Conservation (phyloP, 805 yeast genomes). For the Metschnikowia matae region DNA sequence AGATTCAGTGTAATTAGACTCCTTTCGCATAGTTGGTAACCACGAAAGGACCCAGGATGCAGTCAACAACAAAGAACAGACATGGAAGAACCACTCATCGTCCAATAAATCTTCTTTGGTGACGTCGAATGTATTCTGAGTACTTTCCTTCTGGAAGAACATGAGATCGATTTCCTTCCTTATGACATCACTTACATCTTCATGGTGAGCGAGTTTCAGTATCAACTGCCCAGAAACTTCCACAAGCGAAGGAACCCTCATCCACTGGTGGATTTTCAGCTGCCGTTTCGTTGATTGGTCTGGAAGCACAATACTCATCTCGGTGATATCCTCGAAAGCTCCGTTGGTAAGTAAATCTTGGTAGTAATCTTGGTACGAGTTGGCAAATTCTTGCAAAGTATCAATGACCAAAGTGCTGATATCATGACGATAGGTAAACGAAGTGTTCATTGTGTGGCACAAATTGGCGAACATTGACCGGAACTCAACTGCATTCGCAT, state of each 20-base stretch:
- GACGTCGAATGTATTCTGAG: constrained; percentile 26
- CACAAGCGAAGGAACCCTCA: constrained; percentile 28
- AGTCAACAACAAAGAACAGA: constrained; percentile 52
- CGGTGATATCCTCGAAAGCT: constrained; percentile 20
- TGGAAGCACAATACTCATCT: constrained; percentile 10
- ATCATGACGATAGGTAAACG: constrained; percentile 53
- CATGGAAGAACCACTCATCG: constrained; percentile 44
- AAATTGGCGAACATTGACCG: constrained; percentile 44
- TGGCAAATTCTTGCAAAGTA: constrained; percentile 33
- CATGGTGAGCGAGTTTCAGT: constrained; percentile 1
- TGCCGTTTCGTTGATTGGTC: constrained; percentile 17
- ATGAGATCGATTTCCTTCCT: constrained; percentile 28
- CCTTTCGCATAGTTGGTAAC: constrained; percentile 53
- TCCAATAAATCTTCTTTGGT: constrained; percentile 54
- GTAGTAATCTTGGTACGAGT: constrained; percentile 32
- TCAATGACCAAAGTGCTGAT: constrained; percentile 45
- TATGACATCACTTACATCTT: constrained; percentile 9
- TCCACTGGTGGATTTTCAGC: constrained; percentile 31
- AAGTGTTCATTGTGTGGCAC: constrained; percentile 56
- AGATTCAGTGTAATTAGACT: constrained; percentile 25
- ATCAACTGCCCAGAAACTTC: constrained; percentile 19
- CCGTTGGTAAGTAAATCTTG: constrained; percentile 34
- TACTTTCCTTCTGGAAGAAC: constrained; percentile 18
- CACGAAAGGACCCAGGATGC: constrained; percentile 55
- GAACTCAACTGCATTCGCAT: constrained; percentile 44